phyloP scores from a whole-genome alignment of 31 red algal genomes.

The Porphyra umbilicalis region DNA sequence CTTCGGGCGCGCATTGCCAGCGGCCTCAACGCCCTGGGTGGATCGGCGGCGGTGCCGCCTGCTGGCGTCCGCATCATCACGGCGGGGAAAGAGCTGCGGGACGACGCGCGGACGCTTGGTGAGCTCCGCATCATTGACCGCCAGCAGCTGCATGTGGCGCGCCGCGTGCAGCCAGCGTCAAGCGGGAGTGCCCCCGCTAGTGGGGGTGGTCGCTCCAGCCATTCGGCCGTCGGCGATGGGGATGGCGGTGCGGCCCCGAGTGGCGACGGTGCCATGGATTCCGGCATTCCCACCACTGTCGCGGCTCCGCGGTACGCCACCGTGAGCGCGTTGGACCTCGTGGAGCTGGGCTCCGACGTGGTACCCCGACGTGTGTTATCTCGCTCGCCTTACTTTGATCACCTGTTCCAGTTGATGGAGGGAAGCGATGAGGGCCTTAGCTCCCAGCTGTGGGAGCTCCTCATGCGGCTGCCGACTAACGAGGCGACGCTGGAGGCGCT shows the following conservation, averaged over 20 bases:
- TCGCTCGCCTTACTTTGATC: not conserved
- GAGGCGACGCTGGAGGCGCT: not conserved
- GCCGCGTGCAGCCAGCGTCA: not conserved
- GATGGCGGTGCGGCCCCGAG: not conserved
- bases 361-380: not conserved
- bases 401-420: not conserved
- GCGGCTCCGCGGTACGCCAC: not conserved
- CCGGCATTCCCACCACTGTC: not conserved
- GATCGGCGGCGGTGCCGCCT: not conserved
- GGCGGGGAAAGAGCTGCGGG: not conserved
- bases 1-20: not conserved
- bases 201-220: not conserved
- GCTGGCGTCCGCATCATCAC: not conserved
- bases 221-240: not conserved
- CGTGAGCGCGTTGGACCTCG: not conserved
- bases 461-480: not conserved
- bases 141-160: not conserved
- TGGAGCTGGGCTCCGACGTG: not conserved
- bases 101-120: not conserved
- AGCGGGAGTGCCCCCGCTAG: too few relatives aligned
- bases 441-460: not conserved
- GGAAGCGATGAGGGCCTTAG: not conserved
- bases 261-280: not conserved
- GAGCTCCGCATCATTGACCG: not conserved
- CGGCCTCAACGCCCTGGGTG: not conserved